Percentiles rank a stretch among this genome's conserved stretches.
Conservation (phyloP, 2,329 filamentous ascomycete genomes). For the Teratosphaeria epicoccoides region DNA sequence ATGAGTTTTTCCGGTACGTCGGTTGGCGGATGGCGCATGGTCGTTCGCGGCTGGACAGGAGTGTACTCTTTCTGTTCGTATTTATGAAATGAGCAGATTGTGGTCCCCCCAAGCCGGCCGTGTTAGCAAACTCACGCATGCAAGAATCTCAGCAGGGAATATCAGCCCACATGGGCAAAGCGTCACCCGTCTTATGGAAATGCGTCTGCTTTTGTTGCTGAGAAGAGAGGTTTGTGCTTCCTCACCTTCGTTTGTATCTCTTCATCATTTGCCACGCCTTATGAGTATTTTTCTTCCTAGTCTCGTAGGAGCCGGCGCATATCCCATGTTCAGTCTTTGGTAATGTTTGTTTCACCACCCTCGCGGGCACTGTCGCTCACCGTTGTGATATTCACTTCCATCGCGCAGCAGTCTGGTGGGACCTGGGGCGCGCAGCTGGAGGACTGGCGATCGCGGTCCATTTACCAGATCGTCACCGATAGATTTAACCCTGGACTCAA, state of each 20-base stretch:
- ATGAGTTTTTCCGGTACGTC: neutral
- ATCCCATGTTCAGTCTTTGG: neutral
- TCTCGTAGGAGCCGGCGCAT: neutral
- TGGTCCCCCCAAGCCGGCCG: neutral
- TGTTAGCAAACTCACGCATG: neutral
- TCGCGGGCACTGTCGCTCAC: neutral
- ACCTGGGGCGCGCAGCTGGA: neutral
- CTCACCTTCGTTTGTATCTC: neutral
- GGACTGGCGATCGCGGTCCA: constrained; percentile 44
- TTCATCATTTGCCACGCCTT: neutral
- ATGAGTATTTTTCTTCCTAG: neutral
- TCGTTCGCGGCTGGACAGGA: neutral
- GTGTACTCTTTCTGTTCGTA: neutral
- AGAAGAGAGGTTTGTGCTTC: neutral
- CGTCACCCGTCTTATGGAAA: neutral
- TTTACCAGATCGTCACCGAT: constrained; percentile 51
- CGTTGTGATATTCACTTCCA: neutral
- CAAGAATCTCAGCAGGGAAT: neutral
- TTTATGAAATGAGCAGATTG: neutral
- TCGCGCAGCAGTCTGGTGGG: neutral
- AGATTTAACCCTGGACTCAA: constrained; percentile 42
- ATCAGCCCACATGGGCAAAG: neutral
- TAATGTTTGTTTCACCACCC: neutral
- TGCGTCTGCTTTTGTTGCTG: neutral
- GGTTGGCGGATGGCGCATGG: neutral